Evolutionary conservation across 2,329 filamentous ascomycete species (phyloP).

Genomic region (Plectosphaerella cucumerina): DNA sequence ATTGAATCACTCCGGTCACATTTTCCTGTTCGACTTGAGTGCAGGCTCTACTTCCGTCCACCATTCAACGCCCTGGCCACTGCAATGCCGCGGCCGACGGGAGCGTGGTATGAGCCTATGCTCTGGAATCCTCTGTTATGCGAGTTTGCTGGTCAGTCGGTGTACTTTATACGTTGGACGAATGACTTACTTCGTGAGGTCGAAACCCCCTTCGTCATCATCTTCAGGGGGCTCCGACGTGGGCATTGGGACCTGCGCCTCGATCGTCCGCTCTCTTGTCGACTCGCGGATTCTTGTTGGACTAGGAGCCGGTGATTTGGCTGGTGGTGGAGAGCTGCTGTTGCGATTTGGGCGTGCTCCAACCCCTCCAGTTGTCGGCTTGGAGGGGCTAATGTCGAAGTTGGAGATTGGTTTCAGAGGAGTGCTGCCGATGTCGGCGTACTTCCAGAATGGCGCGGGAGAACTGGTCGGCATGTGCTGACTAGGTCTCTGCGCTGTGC

Average conservation of each 20-base stretch:
- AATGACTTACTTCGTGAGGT: conserved; percentile 50
- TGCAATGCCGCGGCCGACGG: conserved; percentile 41
- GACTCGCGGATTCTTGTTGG: conserved; percentile 33
- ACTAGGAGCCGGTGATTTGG: conserved; percentile 49
- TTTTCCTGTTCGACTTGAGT: neutral
- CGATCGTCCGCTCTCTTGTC: conserved; percentile 11
- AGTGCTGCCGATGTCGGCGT: conserved; percentile 71
- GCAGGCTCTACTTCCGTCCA: conserved; percentile 6
- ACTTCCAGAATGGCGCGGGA: conserved; percentile 86
- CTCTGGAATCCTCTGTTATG: conserved; percentile 56
- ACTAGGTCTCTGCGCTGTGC: conserved; percentile 75
- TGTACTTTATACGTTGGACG: neutral
- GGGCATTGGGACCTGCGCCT: conserved; percentile 8
- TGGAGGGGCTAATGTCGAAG: conserved; percentile 58
- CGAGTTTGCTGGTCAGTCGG: neutral
- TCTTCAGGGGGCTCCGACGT: conserved; percentile 16
- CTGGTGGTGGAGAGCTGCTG: conserved; percentile 52
- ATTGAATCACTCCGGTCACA: too few relatives aligned
- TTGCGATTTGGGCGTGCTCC: conserved; percentile 39
- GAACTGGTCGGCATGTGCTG: conserved; percentile 84
- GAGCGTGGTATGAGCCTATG: conserved; percentile 59
- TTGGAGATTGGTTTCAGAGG: conserved; percentile 49
- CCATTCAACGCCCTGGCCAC: conserved; percentile 36
- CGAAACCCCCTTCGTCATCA: conserved; percentile 52
- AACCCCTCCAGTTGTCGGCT: conserved; percentile 30